These are phyloP conservation scores for Hirsutella rhossiliensis DNA, from an alignment of 2,329 filamentous ascomycete genomes.

Conservation along the genomic window DNA sequence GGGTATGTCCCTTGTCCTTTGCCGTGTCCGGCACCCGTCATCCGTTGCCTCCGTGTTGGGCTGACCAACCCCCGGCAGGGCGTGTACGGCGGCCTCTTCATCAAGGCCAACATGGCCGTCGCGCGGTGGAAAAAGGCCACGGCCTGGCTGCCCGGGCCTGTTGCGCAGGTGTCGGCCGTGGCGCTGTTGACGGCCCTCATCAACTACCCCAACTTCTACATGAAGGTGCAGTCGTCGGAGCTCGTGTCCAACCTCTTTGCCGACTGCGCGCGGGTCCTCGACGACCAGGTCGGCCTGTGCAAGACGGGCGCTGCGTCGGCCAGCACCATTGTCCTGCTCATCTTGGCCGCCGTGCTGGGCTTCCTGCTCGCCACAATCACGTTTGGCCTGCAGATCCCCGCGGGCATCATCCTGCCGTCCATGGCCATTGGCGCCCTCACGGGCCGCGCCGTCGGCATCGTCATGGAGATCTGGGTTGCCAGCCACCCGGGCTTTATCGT, in stretches of 20 bases:
- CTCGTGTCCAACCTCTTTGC: conserved; percentile 97
- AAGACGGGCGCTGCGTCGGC: conserved; percentile 64
- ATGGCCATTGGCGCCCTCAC: conserved; percentile 97
- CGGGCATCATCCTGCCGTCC: conserved; percentile 93
- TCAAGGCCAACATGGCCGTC: conserved; percentile 72
- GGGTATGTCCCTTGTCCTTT: conserved; percentile 29
- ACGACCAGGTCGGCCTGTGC: conserved; percentile 84
- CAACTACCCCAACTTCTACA: conserved; percentile 95
- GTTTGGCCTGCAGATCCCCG: conserved; percentile 95
- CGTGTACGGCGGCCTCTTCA: conserved; percentile 90
- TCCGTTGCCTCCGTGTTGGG: not conserved
- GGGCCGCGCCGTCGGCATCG: conserved; percentile 87
- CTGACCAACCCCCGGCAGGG: conserved; percentile 21
- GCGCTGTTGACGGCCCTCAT: conserved; percentile 76
- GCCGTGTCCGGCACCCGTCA: not conserved
- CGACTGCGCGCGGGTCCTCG: conserved; percentile 80
- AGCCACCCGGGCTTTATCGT: conserved; percentile 74
- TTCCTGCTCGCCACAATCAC: conserved; percentile 82
- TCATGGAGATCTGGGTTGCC: conserved; percentile 57
- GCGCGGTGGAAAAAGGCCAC: conserved; percentile 66
- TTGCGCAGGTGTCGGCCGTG: conserved; percentile 70
- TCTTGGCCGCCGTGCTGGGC: conserved; percentile 72
- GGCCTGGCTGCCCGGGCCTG: conserved; percentile 56
- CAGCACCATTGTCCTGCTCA: conserved; percentile 68
- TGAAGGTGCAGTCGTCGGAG: conserved; percentile 91